Evolutionary conservation across 768 basidiomycete genomes (phyloP).

Genomic region (Vishniacozyma victoriae): DNA sequence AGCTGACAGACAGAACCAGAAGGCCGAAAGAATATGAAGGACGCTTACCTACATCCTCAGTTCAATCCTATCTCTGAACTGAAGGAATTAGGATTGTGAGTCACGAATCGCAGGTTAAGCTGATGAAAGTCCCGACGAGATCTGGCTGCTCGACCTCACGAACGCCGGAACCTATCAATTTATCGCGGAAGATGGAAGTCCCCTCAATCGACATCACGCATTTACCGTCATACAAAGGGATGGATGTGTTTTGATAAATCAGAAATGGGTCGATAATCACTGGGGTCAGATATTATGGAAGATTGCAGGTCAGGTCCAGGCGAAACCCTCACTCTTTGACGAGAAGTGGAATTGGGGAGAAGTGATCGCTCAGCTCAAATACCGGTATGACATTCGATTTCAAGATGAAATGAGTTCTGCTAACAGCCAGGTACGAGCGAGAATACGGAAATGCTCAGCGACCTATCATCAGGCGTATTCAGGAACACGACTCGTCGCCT

Average conservation of each 20-base stretch:
- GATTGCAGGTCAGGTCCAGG: slow-evolving; percentile 70
- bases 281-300: slow-evolving; percentile 93
- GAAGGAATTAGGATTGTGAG: slow-evolving; percentile 30
- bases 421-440: slow-evolving; percentile 67
- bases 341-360: slow-evolving; percentile 75
- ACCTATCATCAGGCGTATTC: slow-evolving; percentile 72
- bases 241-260: slow-evolving; percentile 60
- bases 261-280: slow-evolving; percentile 85
- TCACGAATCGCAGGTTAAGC: not conserved
- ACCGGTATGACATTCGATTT: slow-evolving; percentile 57
- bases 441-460: slow-evolving; percentile 73
- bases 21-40: slow-evolving; percentile 10
- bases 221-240: slow-evolving; percentile 18
- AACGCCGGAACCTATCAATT: slow-evolving; percentile 33
- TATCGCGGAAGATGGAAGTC: slow-evolving; percentile 2
- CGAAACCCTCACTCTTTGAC: slow-evolving; percentile 61
- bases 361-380: slow-evolving; percentile 73
- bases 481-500: slow-evolving; percentile 74
- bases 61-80: slow-evolving; percentile 22
- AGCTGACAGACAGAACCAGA: slow-evolving; percentile 9
- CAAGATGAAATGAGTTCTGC: not conserved
- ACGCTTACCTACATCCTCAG: slow-evolving; percentile 28
- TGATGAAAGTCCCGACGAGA: slow-evolving; percentile 28
- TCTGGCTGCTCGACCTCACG: slow-evolving; percentile 22
- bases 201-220: slow-evolving; percentile 18